These are phyloP conservation scores for Metarhizium sp. DNA, from an alignment of 2,329 filamentous ascomycete genomes.

Conservation along the genomic window DNA sequence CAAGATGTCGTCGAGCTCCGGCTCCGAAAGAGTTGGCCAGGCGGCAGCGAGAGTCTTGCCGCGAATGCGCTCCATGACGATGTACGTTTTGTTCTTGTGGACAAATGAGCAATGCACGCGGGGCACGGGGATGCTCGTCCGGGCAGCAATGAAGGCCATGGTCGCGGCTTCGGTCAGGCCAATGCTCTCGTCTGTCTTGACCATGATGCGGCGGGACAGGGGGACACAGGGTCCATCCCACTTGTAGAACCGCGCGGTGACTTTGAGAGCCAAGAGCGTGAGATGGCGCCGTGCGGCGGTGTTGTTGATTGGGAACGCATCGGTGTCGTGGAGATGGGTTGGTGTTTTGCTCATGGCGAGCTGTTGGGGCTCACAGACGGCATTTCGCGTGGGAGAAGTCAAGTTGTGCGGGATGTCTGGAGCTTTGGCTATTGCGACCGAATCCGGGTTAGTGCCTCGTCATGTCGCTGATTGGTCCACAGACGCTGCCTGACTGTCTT, in stretches of 20 bases:
- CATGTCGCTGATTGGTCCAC: too few relatives aligned
- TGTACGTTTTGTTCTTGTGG: constrained; percentile 28
- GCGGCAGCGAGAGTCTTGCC: constrained; percentile 12
- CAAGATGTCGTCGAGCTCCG: constrained; percentile 9
- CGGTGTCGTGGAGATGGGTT: neutral
- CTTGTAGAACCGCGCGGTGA: neutral
- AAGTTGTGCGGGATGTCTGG: too few relatives aligned
- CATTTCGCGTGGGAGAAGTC: too few relatives aligned
- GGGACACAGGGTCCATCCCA: neutral
- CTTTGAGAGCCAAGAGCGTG: neutral
- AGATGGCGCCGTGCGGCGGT: neutral
- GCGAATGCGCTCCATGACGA: constrained; percentile 32
- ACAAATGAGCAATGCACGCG: constrained; percentile 21
- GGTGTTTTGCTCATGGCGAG: neutral
- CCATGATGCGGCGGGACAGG: neutral
- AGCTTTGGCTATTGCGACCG: too few relatives aligned
- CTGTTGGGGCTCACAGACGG: too few relatives aligned
- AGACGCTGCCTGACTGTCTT: too few relatives aligned
- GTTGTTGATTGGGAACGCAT: neutral
- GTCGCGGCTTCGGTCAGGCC: constrained; percentile 14
- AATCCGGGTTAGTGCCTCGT: too few relatives aligned
- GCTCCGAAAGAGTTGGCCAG: constrained; percentile 9
- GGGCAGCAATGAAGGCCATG: constrained; percentile 10
- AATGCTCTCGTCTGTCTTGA: neutral
- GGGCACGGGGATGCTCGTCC: constrained; percentile 14